Percentiles rank a stretch among this genome's conserved stretches.
Evolutionary conservation across 192 early-diverging fungal genomes (phyloP).

Genomic region (Gonapodya prolifera): DNA sequence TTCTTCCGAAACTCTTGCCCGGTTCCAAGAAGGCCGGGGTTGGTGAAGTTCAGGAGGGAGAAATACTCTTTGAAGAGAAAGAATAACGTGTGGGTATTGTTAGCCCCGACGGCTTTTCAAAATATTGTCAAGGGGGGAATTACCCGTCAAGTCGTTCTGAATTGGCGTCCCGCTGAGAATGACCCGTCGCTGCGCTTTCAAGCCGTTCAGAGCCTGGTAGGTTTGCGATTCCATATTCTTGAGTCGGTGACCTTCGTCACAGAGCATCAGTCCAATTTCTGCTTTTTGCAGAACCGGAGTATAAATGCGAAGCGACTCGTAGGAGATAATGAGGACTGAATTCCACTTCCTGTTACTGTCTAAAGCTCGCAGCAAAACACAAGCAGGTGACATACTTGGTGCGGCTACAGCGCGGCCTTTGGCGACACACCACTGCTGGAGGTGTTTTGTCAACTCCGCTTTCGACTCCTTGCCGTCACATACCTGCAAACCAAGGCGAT

Average conservation of each 20-base stretch:
- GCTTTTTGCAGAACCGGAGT: slow-evolving; percentile 57
- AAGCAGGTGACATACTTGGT: slow-evolving; percentile 30
- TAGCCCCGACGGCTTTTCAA: neutral
- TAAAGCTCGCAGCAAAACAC: neutral
- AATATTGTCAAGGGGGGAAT: neutral
- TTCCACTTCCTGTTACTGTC: neutral
- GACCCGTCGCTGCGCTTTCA: slow-evolving; percentile 82
- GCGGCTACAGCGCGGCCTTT: slow-evolving; percentile 78
- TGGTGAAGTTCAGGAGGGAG: slow-evolving; percentile 84
- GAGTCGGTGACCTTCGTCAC: slow-evolving; percentile 92
- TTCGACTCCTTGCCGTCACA: slow-evolving; percentile 84
- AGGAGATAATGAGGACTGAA: slow-evolving; percentile 89
- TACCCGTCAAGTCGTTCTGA: slow-evolving; percentile 46
- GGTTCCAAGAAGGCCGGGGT: slow-evolving; percentile 81
- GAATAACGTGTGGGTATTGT: slow-evolving; percentile 16
- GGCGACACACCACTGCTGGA: slow-evolving; percentile 66
- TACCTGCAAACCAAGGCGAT: slow-evolving; percentile 43
- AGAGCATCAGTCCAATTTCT: slow-evolving; percentile 83
- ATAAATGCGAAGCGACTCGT: slow-evolving; percentile 85
- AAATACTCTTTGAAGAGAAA: slow-evolving; percentile 90
- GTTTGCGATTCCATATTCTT: slow-evolving; percentile 84
- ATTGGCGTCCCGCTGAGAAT: slow-evolving; percentile 97
- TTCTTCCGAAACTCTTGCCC: slow-evolving; percentile 79
- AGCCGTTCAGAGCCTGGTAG: slow-evolving; percentile 62
- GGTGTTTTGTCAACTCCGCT: slow-evolving; percentile 63